Evolutionary conservation across 1,284 basidiomycete genomes (phyloP), one percentile per base, ranked within the genome.

Genomic region (Sparassis latifolia): DNA sequence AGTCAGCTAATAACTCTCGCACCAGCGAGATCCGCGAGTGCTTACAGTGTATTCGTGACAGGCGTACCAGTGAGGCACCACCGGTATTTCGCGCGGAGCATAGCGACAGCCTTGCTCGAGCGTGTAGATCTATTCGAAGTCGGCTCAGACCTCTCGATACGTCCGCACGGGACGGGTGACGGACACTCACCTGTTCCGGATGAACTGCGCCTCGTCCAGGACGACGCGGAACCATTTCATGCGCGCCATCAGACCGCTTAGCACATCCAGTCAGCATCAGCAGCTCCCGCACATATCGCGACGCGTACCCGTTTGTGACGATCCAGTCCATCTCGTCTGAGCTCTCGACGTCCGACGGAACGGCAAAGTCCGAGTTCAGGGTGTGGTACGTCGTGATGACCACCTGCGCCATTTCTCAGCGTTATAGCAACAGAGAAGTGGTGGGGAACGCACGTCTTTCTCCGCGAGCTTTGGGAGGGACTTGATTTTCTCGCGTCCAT

Each of bases 121-220:
- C 20, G 20, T 20, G 20, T 20, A 20, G 20, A 20, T 20, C 20
- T 20, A 20, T 20, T 20, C 20, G 20, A 20, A 20, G 20, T 20
- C 20, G 20, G 20, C 20, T 20, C 20, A 20, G 20, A 20, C 20
- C 20, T 20, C 20, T 20, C 20, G 20, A 20, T 20, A 20, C 20
- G 20, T 20, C 20, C 20, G 20, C 20, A 20, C 20, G 20, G 20
- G 20, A 20, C 20, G 20, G 20, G 20, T 20, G 20, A 20, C 20
- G 20, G 20, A 20, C 20, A 20, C 44, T 7, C 48, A 75, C 75
- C 80, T 72, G 56, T 83, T 85, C 27, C 82, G 71, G 55, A 84
- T 82, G 58, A 79, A 81, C 56, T 85, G 82, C 0, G 83, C 83
- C 62, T 86, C 83, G 52, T 86, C 83, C 3, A 80, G 73, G 51